Evolutionary conservation across 768 basidiomycete species (phyloP).

Genomic region (Russula sp.): DNA sequence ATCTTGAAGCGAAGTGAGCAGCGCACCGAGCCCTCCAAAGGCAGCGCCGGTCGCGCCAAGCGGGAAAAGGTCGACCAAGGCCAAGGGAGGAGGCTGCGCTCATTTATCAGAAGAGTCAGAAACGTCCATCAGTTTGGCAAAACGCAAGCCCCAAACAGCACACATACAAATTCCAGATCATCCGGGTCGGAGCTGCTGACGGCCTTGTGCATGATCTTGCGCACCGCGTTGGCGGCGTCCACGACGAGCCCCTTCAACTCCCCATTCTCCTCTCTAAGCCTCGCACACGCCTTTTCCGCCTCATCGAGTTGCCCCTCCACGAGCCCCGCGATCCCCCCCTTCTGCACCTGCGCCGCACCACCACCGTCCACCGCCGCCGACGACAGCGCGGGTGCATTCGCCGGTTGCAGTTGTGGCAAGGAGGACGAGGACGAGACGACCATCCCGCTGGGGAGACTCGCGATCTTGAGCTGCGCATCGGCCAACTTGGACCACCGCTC

Average conservation of each 20-base stretch:
- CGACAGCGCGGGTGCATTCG: constrained; percentile 40
- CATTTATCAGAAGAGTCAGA: neutral
- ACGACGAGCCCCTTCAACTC: constrained; percentile 54
- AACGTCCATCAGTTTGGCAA: no score
- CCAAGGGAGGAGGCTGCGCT: constrained; percentile 25
- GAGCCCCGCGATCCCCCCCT: constrained; percentile 38
- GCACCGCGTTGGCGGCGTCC: constrained; percentile 57
- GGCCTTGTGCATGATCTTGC: constrained; percentile 44
- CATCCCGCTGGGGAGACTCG: constrained; percentile 28
- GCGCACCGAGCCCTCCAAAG: constrained; percentile 23
- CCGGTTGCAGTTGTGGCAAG: constrained; percentile 4
- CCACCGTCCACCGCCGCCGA: constrained; percentile 31
- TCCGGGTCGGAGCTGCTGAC: constrained; percentile 30
- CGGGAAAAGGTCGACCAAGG: constrained; percentile 25
- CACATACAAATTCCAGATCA: constrained; percentile 43
- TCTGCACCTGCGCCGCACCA: constrained; percentile 29
- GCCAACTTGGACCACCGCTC: constrained; percentile 70
- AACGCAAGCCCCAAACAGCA: no score
- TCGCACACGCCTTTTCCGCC: constrained; percentile 57
- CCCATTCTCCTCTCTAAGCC: constrained; percentile 58
- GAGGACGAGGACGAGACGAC: constrained; percentile 39
- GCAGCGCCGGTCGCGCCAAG: constrained; percentile 24
- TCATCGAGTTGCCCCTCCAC: constrained; percentile 65
- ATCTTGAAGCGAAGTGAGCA: constrained; percentile 26
- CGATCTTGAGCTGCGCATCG: constrained; percentile 59